Base-by-base conservation (phyloP, 805 yeast species). In the Maudiozyma pseudohumilis region DNA sequence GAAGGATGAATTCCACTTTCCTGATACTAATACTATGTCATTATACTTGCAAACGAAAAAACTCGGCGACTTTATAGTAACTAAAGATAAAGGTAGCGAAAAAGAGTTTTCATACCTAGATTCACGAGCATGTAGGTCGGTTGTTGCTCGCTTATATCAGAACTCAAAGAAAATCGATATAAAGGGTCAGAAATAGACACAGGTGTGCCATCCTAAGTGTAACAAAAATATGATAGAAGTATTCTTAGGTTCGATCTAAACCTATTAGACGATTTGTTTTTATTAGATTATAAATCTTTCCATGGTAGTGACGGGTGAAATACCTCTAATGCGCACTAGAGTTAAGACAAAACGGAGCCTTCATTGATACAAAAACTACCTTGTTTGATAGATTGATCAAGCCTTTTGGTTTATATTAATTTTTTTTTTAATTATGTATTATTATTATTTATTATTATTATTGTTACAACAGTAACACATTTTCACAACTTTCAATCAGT, bases 81-180 rank as follows among this genome's bases (percentile, higher is more conserved):
- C 53, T 5, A 63, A 57, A 36, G 50, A 50, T 32, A 29, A 34
- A 6, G 50, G 47, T n/a, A 33, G 46, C 17, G 44, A 41, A 16
- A 57, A 55, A 6, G 64, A 58, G 24, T 54, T 47, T 28, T 53
- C 47, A 32, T 57, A 51, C 35, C 49, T 64, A 35, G 66, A 63
- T 40, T 52, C 65, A 10, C 55, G 41, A 30, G 42, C 52, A 2
- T 55, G 71, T 40, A 53, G 61, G 41, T 12, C 61, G 0, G 51
- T 52, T 0, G 57, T 76, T 4, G 55, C 62, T 43, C 56, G 42
- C 43, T 63, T 52, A 34, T 65, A 59, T 46, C 59, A 56, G 43
- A 59, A 47, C 34, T 63, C 69, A 47, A 72, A 64, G 42, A 79
- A 69, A 52, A 77, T 88, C 11, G 96, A 88, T 53, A 87, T 89